A percentile compares a stretch with the other conserved stretches of the same genome.
phyloP scores from a whole-genome alignment of 1,284 basidiomycete species.

The Cutaneotrichosporon sp. region DNA sequence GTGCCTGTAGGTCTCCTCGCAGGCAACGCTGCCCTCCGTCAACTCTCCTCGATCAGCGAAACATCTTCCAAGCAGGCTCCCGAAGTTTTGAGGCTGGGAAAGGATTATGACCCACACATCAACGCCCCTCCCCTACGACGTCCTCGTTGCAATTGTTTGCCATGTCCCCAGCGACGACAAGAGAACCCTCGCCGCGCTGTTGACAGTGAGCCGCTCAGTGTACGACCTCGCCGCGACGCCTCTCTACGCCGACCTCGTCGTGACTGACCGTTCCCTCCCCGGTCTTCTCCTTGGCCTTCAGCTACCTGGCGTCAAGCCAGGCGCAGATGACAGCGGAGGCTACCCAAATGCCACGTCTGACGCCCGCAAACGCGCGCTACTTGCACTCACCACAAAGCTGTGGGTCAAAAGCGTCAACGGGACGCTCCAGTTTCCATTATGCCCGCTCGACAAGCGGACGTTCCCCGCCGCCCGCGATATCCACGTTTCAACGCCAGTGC shows the following conservation, averaged over 20 bases:
- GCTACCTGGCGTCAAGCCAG: not conserved
- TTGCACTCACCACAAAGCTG: constrained; percentile 3
- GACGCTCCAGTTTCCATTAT: not conserved
- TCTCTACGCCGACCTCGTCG: constrained; percentile 12
- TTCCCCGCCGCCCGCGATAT: constrained; percentile 6
- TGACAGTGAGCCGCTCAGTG: constrained; percentile 2
- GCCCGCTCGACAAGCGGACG: constrained; percentile 7
- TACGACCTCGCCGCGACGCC: constrained; percentile 10
- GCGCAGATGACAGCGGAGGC: not conserved
- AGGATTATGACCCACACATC: not conserved
- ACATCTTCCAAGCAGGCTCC: not conserved
- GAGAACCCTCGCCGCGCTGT: constrained; percentile 4
- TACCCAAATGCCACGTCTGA: constrained; percentile 7
- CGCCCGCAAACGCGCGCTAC: constrained; percentile 10
- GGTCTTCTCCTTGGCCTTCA: constrained; percentile 5
- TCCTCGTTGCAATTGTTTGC: constrained; percentile 8
- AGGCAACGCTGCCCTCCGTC: too few relatives aligned
- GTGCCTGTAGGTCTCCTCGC: too few relatives aligned
- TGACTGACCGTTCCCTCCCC: constrained; percentile 6
- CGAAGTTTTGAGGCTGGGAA: not conserved
- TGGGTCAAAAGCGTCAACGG: not conserved
- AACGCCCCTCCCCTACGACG: constrained; percentile 3
- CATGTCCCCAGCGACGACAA: not conserved
- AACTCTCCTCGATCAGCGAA: too few relatives aligned
- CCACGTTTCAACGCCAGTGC: constrained; percentile 4